Evolutionary conservation across 495 filamentous ascomycete genomes (phyloP), one percentile per base, ranked within the genome.

Genomic region (Penicillium turbatum): DNA sequence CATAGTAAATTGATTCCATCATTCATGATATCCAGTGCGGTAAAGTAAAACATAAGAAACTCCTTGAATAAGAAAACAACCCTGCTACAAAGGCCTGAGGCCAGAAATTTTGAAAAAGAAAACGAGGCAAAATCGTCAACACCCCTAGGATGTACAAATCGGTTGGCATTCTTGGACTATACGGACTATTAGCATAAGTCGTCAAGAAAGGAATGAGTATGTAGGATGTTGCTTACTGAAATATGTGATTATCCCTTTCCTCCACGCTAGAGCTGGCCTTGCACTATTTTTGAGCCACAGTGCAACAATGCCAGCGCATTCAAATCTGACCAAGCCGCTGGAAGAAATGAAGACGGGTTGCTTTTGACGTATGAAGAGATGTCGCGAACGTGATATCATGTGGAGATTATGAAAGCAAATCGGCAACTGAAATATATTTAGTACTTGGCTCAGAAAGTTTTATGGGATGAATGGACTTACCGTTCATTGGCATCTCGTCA

Each of bases 401-500:
- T 35, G 26, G 43, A 32, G 38, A 51, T 69, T 76, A 76, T 35
- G 72, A 73, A 30, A 77, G 70, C 19, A 77, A 65, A 62, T 77
- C 74, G 44, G 74, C 74, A 58, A 77, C 74, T 77, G 13, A 31
- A 8, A 39, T 34, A 11, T 34, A 19, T 11, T 62, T 56, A 51
- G 51, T 50, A 51, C 15, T 31, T 34, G 13, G 51, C 19, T 6
- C 27, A 38, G 6, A n/a, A 27, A 45, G 41, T n/a, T 6, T 16
- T 2, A 29, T 36, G 11, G 6, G 13, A 16, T 4, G 1, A 11
- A 24, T 5, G 30, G 16, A 54, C 69, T 63, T 52, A 79, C 81
- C 82, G 65, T 97, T 97, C 93, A 98, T 97, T 24, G 93, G 93
- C 93, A 98, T 98, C 79, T 98, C 93, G 65, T 98, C 93, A 58